Conservation (phyloP, 805 yeast genomes). For the Starmerella kuoi region DNA sequence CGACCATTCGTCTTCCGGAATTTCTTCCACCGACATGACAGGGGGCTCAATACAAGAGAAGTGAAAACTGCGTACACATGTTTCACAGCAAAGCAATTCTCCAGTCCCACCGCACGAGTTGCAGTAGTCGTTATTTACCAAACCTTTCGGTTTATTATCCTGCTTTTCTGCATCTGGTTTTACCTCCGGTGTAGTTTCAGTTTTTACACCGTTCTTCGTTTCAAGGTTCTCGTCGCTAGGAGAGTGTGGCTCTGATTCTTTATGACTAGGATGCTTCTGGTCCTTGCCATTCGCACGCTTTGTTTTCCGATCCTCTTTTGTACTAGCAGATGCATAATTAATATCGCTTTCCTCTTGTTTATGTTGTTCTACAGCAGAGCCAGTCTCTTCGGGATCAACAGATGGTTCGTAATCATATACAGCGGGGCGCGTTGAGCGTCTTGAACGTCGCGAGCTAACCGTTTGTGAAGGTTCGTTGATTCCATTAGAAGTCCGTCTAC, state of each 20-base stretch:
- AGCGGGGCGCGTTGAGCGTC: conserved; percentile 7
- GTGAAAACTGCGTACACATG: conserved; percentile 86
- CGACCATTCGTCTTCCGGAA: conserved; percentile 74
- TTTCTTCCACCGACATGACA: conserved; percentile 39
- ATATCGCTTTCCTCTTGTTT: not conserved
- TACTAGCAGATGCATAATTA: not conserved
- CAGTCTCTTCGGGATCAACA: not conserved
- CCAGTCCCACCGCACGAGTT: conserved; percentile 86
- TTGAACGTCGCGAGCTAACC: not conserved
- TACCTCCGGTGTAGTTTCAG: not conserved
- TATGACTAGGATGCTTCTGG: not conserved
- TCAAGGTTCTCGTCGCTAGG: not conserved
- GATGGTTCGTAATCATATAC: not conserved
- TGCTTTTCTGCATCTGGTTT: not conserved
- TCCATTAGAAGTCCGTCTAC: not conserved
- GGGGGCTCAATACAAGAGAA: conserved; percentile 90
- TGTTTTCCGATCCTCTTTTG: no score
- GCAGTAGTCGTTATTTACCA: conserved; percentile 74
- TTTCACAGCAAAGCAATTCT: conserved; percentile 81
- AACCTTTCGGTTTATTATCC: conserved; percentile 3
- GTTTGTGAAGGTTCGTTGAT: not conserved
- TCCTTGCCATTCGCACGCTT: not conserved
- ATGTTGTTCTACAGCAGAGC: not conserved
- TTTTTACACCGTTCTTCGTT: not conserved
- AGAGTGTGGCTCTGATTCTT: not conserved